These are phyloP conservation scores for Metarhizium humberi DNA, from an alignment of 2,329 filamentous ascomycete species.

Conservation along the genomic window DNA sequence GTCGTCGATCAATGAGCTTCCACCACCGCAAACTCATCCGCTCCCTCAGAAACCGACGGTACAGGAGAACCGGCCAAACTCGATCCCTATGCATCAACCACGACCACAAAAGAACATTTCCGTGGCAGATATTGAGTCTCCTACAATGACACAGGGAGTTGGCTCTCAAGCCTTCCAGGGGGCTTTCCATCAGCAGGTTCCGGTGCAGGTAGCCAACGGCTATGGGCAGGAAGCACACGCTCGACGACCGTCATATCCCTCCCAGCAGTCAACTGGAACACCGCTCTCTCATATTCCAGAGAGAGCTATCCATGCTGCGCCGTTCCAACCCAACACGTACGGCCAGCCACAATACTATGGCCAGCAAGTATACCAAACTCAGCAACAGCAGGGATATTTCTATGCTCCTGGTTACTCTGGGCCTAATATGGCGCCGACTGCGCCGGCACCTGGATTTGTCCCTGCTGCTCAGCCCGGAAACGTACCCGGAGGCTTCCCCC, in stretches of 20 bases:
- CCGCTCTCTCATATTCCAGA: conserved; percentile 89
- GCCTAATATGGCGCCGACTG: conserved; percentile 41
- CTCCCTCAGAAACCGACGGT: conserved; percentile 49
- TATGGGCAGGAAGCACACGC: conserved; percentile 52
- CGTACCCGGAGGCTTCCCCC: conserved; percentile 30
- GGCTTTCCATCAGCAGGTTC: conserved; percentile 93
- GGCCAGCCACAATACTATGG: conserved; percentile 46
- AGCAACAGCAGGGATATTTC: conserved; percentile 54
- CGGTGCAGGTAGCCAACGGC: conserved; percentile 55
- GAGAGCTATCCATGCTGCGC: conserved; percentile 79
- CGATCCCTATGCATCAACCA: conserved; percentile 80
- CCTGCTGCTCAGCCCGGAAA: conserved; percentile 40
- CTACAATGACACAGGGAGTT: conserved; percentile 42
- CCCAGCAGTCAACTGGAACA: conserved; percentile 64
- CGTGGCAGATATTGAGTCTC: conserved; percentile 84
- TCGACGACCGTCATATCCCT: conserved; percentile 60
- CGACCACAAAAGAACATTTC: conserved; percentile 91
- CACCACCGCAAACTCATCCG: conserved; percentile 48
- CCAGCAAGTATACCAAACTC: conserved; percentile 33
- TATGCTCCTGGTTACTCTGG: conserved; percentile 47
- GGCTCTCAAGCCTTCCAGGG: conserved; percentile 72
- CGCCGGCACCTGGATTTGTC: conserved; percentile 46
- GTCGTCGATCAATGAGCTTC: conserved; percentile 40
- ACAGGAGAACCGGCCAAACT: conserved; percentile 42
- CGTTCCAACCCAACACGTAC: conserved; percentile 73